Percentiles rank a stretch among this genome's conserved stretches.
Evolutionary conservation across 73 alveolate genomes (phyloP).

Genomic region (Symbiodinium pilosum): DNA sequence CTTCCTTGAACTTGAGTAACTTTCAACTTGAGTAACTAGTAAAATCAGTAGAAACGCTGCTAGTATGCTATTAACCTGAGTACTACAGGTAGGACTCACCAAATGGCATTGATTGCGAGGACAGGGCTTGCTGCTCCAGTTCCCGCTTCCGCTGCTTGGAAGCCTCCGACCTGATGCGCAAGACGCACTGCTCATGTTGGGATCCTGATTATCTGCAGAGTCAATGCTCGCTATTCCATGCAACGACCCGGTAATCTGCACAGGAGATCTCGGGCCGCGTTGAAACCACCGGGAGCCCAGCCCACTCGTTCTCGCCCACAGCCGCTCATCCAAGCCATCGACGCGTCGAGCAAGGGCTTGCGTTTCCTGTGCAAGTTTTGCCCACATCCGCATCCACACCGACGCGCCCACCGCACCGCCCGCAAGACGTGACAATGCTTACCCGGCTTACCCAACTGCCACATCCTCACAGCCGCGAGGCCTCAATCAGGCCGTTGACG

Average conservation of each 20-base stretch:
- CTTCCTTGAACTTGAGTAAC: no score
- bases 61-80: not conserved
- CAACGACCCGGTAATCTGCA: not conserved
- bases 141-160: conserved; percentile 84
- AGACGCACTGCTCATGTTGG: not conserved
- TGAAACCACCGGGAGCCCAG: not conserved
- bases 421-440: no score
- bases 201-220: not conserved
- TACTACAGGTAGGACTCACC: no score
- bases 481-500: conserved; percentile 51
- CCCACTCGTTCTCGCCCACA: conserved; percentile 83
- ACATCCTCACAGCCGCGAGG: not conserved
- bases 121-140: conserved; percentile 44
- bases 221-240: not conserved
- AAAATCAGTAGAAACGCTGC: not conserved
- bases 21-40: not conserved
- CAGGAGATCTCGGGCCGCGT: not conserved
- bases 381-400: no score
- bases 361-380: not conserved
- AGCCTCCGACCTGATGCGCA: conserved; percentile 43
- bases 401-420: no score
- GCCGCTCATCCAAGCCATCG: conserved; percentile 81
- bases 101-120: not conserved
- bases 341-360: conserved; percentile 64
- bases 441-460: not conserved